Evolutionary conservation across 1,284 basidiomycete genomes (phyloP), one percentile per base, ranked within the genome.

Genomic region (Neolentinus lepideus): DNA sequence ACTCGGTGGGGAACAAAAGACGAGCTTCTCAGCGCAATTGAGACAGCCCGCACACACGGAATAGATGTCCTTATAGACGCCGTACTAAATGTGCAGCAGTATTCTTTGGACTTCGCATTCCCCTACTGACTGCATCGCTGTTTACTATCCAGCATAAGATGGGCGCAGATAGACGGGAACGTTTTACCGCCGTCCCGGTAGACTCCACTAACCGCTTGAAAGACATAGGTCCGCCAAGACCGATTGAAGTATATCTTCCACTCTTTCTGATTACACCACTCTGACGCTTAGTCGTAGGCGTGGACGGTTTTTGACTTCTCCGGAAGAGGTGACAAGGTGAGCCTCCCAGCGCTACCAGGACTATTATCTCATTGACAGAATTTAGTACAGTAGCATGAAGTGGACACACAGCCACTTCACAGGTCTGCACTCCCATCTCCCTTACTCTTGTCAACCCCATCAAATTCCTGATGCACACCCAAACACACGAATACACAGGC

Each of bases 1-100:
- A 98, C 94, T n/a, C 83, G 94, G 60, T 98, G 94, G 92, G 95
- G 95, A 19, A 89, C 87, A 12, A 89, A 88, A 62, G 83, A 92
- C 48, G 86, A 98, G 63, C 80, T 96, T 21, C 66, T 93, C 1
- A 66, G 71, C 3, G 85, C 89, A 11, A 88, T 90, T 67, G 67
- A 72, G 54, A 66, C 71, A 25, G 88, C 88, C 2, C 76, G 75
- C 59, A 67, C 73, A 59, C 72, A 78, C 60, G 78, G 83, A 3
- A 76, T 92, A 24, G 81, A 84, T 57, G 76, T 90, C 46, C 68
- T 90, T 26, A 81, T 92, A 54, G 90, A 92, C 61, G 85, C 88
- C 1, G 84, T 92, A 2, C 72, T 92, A 54, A 90, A 90, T 67
- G 89, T 91, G 60, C 66, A 77, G 62, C 25, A 27, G 56, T 54